These are phyloP conservation scores for Wickerhamiella hasegawae DNA, from an alignment of 805 yeast genomes.

Conservation along the genomic window DNA sequence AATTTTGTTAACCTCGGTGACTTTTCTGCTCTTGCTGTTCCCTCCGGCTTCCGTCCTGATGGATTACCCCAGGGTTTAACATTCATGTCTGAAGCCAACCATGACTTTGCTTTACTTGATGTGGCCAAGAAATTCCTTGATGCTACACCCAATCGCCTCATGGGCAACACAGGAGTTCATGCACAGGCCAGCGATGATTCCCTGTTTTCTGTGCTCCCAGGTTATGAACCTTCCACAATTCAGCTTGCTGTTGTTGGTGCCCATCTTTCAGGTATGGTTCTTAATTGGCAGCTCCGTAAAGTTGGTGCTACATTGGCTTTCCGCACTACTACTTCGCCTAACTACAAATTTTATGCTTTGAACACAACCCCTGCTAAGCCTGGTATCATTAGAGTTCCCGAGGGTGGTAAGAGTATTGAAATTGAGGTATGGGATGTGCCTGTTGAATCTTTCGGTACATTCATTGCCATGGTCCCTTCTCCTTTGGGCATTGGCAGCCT, in stretches of 20 bases:
- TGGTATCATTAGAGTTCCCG: constrained; percentile 57
- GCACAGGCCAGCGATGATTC: constrained; percentile 25
- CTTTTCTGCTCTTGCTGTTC: constrained; percentile 78
- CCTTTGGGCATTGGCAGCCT: constrained; percentile 93
- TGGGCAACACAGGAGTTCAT: constrained; percentile 37
- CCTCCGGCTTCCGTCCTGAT: constrained; percentile 76
- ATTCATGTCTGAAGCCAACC: constrained; percentile 60
- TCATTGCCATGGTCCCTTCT: constrained; percentile 77
- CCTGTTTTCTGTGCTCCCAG: constrained; percentile 1
- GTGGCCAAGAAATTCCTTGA: constrained; percentile 58
- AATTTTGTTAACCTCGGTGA: constrained; percentile 93
- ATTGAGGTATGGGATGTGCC: constrained; percentile 81
- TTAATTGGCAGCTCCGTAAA: constrained; percentile 86
- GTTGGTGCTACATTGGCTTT: constrained; percentile 59
- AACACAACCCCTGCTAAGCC: constrained; percentile 73
- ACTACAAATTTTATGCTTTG: constrained; percentile 67
- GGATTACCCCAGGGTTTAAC: constrained; percentile 89
- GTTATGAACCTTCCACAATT: constrained; percentile 26
- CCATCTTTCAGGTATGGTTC: constrained; percentile 72
- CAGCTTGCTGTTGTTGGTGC: constrained; percentile 93
- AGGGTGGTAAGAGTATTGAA: constrained; percentile 32
- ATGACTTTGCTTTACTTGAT: constrained; percentile 78
- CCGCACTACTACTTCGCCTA: constrained; percentile 50
- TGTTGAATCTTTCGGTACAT: constrained; percentile 57
- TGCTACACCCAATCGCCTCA: constrained; percentile 31